Evolutionary conservation across 306 rosid species (phyloP), one percentile per base, ranked within the genome.

Genomic region (Trichosanthes truncata): DNA sequence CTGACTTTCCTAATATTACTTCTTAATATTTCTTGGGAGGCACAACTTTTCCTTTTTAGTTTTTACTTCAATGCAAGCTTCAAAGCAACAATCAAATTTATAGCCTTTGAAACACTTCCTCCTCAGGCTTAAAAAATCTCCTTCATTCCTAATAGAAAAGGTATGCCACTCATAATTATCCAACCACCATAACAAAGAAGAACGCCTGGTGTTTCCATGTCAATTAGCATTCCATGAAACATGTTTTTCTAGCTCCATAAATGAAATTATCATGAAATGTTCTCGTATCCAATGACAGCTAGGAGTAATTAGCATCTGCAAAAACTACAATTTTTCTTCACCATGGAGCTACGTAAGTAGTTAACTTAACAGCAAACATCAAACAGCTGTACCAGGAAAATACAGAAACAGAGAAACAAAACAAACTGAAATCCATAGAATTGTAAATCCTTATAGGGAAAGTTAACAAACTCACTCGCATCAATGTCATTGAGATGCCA

Each of bases 401-500:
- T 9, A 12, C 6, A 26, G 7, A 48, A 73, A 4, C 31, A 48
- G 62, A 13, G 41, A 14, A 65, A 20, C 21, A 33, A 31, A 40
- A 17, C 45, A 33, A 18, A 36, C 23, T 8, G 26, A 20, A 66
- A 40, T 5, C 20, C 21, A 31, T 51, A 12, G 3, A 43, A 20
- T 7, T 74, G 52, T n/a, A 3, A 60, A 55, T 1, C 11, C 43
- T 43, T 68, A 18, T 31, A 55, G 4, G 5, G 43, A 52, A 51
- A 59, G 10, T 3, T 17, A 9, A 68, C 55, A 77, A 65, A 71
- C 87, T 78, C 78, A 93, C 98, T 61, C 43, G 93, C 79, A 86
- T 74, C 87, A 38, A 95, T 55, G 84, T 91, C 91, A 65, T 79
- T 83, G 66, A 90, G 93, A 87, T 93, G 89, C 91, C 85, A 93